Base-by-base conservation (phyloP, 2,329 filamentous ascomycete species). In the Fusarium scirpi region DNA sequence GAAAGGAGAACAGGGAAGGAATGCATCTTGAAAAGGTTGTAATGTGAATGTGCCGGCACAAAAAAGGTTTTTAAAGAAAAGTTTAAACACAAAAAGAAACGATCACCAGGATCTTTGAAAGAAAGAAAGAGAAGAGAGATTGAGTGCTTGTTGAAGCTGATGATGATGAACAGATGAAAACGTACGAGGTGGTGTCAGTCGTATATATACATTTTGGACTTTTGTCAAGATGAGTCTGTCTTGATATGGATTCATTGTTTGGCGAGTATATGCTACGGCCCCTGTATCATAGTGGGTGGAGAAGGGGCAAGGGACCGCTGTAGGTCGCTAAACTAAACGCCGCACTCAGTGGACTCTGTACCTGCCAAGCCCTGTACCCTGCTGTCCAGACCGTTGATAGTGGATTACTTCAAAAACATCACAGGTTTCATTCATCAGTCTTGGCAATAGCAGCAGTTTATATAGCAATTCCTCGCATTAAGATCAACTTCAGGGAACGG, bases 21-120 rank as follows among this genome's bases (percentile, higher is more conserved):
- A 67, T 64, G 60, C 74, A 76, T 76, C 40, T 44, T 74, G 47
- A 54, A 45, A 53, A 15, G 41, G 40, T 11, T 38, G 30, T 7
- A 41, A 67, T 46, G 30, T 38, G 62, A 56, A 55, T 69, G 69
- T 74, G 67, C 71, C 73, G 67, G 73, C 73, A 75, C 73, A 53
- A 60, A 48, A 27, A 16, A 16, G 22, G 16, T 18, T 34, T 34
- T 20, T n/a, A 41, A 62, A 32, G 29, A 16, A 52, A 27, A 38
- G 40, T 59, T 43, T 43, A 30, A 15, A 48, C 60, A 69, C 51
- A 61, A 38, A 70, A 62, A 55, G 61, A 62, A 45, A 41, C 41
- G 73, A 72, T 75, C 73, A 73, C 73, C 71, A 73, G 73, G 73
- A 75, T 46, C 73, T 71, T 41, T n/a, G 34, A 38, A 38, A 38